Conservation (phyloP, 345 rosid genomes). For the Euphorbia lathyris region DNA sequence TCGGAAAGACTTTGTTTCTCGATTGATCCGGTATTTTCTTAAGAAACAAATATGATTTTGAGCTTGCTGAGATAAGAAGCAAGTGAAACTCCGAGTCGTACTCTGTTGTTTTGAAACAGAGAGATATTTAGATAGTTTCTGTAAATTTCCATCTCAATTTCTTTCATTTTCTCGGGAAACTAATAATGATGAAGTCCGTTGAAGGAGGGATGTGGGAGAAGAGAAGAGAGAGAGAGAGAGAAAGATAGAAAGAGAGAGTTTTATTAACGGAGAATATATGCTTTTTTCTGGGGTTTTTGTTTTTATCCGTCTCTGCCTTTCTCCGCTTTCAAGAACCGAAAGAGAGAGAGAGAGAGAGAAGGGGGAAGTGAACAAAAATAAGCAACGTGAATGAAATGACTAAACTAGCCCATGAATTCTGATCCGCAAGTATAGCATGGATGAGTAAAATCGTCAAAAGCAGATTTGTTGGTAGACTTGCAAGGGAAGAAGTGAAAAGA, state of each 20-base stretch:
- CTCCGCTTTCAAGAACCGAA: neutral
- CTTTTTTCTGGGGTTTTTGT: neutral
- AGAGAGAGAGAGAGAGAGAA: neutral
- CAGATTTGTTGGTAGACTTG: neutral
- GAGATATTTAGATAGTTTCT: neutral
- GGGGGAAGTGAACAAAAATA: neutral
- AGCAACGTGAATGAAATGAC: neutral
- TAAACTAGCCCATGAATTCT: neutral
- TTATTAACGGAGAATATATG: neutral
- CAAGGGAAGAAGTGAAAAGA: conserved; percentile 16
- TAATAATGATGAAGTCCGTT: conserved; percentile 16
- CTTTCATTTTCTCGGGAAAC: conserved; percentile 15
- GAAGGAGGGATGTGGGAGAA: too few species aligned
- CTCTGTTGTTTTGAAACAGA: neutral
- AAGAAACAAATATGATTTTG: neutral
- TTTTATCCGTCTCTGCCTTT: neutral
- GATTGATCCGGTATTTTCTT: neutral
- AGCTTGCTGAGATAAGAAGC: neutral
- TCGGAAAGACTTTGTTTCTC: neutral
- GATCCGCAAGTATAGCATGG: neutral
- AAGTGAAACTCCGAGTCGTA: neutral
- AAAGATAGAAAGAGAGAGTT: neutral
- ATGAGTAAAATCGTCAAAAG: conserved; percentile 13
- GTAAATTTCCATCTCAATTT: neutral
- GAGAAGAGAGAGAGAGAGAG: neutral